A percentile compares a stretch with the other conserved stretches of the same genome.
These are phyloP conservation scores for Naganishia vishniacii DNA, from an alignment of 768 basidiomycete genomes.

Conservation along the genomic window DNA sequence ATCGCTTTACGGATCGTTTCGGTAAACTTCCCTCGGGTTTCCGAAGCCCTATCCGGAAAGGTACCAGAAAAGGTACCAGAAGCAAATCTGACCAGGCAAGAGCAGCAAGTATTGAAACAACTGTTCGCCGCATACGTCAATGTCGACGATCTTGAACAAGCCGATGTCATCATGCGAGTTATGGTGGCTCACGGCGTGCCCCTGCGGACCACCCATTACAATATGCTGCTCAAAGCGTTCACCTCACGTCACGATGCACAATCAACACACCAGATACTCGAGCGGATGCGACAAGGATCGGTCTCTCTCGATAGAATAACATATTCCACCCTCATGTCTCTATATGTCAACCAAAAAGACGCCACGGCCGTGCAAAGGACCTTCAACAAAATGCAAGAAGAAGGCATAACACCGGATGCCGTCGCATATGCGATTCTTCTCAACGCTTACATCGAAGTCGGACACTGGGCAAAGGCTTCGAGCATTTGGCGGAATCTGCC, in stretches of 20 bases:
- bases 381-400: slow-evolving; percentile 19
- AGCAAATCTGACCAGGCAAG: neutral
- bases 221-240: slow-evolving; percentile 8
- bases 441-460: slow-evolving; percentile 74
- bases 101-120: neutral
- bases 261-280: neutral
- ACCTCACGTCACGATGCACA: neutral
- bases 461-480: slow-evolving; percentile 71
- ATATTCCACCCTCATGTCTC: slow-evolving; percentile 10
- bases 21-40: neutral
- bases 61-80: neutral
- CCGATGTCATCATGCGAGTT: neutral
- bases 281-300: neutral
- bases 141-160: neutral
- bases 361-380: neutral
- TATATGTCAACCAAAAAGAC: slow-evolving; percentile 13
- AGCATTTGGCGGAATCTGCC: slow-evolving; percentile 62
- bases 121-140: neutral
- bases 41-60: neutral
- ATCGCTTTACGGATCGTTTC: neutral
- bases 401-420: slow-evolving; percentile 35
- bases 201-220: neutral
- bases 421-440: slow-evolving; percentile 58
- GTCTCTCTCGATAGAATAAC: neutral
- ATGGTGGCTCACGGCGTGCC: neutral